These are phyloP conservation scores for Gaillardinia entomophila DNA, from an alignment of 805 yeast genomes.

Conservation along the genomic window DNA sequence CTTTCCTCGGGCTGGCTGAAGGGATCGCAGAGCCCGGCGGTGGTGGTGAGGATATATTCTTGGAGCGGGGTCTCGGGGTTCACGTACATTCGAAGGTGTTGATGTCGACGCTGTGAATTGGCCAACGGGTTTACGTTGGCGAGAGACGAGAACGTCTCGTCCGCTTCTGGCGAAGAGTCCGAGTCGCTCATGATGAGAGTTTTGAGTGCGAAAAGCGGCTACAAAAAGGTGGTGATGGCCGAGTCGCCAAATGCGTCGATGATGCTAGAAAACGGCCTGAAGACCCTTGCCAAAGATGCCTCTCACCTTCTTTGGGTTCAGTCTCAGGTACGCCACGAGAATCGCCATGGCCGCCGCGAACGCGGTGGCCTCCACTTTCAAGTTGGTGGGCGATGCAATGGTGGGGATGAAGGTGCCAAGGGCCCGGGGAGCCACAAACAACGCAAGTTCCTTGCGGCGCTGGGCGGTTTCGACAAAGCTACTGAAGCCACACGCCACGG, in stretches of 20 bases:
- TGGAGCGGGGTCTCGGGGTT: no score
- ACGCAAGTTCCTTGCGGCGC: conserved; percentile 42
- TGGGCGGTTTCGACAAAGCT: conserved; percentile 32
- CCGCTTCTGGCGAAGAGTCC: background rate
- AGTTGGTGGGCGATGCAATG: conserved; percentile 17
- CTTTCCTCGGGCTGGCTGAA: conserved; percentile 64
- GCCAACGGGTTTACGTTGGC: background rate
- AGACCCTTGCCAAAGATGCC: conserved; percentile 34
- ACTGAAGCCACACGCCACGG: conserved; percentile 37
- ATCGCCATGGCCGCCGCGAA: conserved; percentile 31
- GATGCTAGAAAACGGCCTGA: conserved; percentile 12
- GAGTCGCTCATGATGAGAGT: background rate
- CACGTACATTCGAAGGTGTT: no score
- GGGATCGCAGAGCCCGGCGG: conserved; percentile 45
- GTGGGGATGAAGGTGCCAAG: conserved; percentile 27
- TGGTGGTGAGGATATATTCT: conserved; percentile 5
- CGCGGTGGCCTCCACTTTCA: conserved; percentile 22
- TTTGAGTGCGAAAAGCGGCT: background rate
- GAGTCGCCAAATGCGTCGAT: no score
- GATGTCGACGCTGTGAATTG: background rate
- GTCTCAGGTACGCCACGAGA: conserved; percentile 28
- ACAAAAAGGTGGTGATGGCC: no score
- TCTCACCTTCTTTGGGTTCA: conserved; percentile 23
- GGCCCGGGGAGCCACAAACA: conserved; percentile 40
- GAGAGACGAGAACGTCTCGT: background rate